Base-by-base conservation (phyloP, 2,329 filamentous ascomycete species). In the Penicillium sp. region DNA sequence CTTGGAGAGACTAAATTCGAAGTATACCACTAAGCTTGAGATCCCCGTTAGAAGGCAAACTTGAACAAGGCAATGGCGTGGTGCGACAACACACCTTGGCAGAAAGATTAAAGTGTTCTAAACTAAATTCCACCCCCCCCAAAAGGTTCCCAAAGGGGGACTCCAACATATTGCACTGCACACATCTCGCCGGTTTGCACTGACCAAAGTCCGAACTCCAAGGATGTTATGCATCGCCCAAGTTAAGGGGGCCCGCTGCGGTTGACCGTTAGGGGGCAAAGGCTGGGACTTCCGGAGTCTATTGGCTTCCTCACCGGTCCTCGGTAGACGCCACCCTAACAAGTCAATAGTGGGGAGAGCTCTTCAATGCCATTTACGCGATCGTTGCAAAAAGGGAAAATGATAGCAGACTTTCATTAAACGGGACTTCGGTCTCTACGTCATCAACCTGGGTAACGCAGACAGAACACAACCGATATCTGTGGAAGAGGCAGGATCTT, bases 201-300 rank as follows among this genome's bases (percentile, higher is more conserved):
- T 46, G n/a, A 13, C 14, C 16, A 42, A 47, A 42, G 24, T 55
- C 51, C 55, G 58, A 43, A 40, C 36, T 22, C 27, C 43, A 43
- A 27, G 34, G 49, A 64, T 64, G 62, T 60, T 63, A 53, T 63
- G 62, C 55, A 57, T 58, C 52, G 58, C 49, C 53, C 49, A 38
- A 45, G 45, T 21, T 54, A 46, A 52, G 52, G 43, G 56, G 49
- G 57, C 46, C 51, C 53, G 52, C 51, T 57, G 54, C 54, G 56
- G 58, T 61, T 57, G 56, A 50, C 62, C 62, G 62, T 64, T 64
- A 46, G 58, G 48, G 47, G 53, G 43, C n/a, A 43, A 52, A 11
- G 34, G 34, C 38, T 46, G 13, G 47, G 9, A 52, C 34, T 29
- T 39, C 42, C 27, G 47, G 31, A 51, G 11, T 47, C 50, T 52